These are phyloP conservation scores for Ophiostoma perfectum DNA, from an alignment of 2,329 filamentous ascomycete genomes.

Conservation along the genomic window DNA sequence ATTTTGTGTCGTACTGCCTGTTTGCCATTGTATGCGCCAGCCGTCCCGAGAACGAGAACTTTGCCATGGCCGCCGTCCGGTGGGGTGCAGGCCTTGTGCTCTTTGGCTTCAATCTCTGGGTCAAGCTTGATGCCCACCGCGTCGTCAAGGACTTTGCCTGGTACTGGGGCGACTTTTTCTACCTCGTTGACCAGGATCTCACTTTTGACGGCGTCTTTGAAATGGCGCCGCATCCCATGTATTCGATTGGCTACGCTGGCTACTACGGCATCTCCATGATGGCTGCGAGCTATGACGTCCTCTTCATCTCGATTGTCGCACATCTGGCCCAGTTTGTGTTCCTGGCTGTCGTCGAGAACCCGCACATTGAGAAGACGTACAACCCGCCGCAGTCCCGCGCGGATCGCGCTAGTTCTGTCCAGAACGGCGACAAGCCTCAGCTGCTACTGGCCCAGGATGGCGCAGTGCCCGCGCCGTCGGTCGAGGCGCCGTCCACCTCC, in stretches of 20 bases:
- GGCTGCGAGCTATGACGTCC: constrained; percentile 93
- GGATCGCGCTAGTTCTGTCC: constrained; percentile 34
- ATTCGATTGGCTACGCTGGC: constrained; percentile 94
- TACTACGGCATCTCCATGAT: constrained; percentile 99
- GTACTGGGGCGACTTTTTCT: constrained; percentile 99
- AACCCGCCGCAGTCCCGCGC: constrained; percentile 77
- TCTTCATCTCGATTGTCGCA: constrained; percentile 93
- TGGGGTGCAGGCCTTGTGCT: constrained; percentile 75
- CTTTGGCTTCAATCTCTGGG: constrained; percentile 94
- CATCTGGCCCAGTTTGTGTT: constrained; percentile 94
- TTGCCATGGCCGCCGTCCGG: constrained; percentile 63
- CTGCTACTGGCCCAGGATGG: constrained; percentile 18
- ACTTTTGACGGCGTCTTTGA: constrained; percentile 99
- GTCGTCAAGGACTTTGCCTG: constrained; percentile 99
- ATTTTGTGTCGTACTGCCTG: constrained; percentile 93
- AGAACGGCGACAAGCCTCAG: constrained; percentile 19
- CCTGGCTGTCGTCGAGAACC: constrained; percentile 85
- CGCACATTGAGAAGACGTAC: constrained; percentile 97
- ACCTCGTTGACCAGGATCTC: constrained; percentile 92
- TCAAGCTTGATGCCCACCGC: constrained; percentile 93
- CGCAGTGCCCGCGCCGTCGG: constrained; percentile 22
- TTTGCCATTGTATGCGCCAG: constrained; percentile 86
- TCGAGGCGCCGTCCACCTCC: constrained; percentile 31
- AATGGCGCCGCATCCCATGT: constrained; percentile 98
- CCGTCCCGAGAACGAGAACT: constrained; percentile 65